phyloP scores from a whole-genome alignment of 2,329 filamentous ascomycete genomes.

The Ascochyta clinopodiicola region DNA sequence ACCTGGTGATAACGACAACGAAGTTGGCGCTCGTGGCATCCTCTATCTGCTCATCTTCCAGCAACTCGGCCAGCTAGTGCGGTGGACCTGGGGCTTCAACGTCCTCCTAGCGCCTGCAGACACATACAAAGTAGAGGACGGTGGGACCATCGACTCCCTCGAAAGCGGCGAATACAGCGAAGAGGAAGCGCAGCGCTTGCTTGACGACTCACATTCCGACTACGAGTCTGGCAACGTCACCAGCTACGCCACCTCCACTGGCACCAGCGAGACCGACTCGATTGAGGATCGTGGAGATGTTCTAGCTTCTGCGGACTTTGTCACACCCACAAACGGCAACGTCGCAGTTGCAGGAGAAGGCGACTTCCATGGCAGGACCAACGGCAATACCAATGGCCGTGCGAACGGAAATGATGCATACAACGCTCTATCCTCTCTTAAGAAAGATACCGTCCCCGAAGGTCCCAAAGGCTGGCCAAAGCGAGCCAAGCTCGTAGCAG shows the following conservation, averaged over 20 bases:
- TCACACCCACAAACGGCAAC: slow-evolving; percentile 59
- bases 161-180: slow-evolving; percentile 63
- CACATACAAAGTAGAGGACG: slow-evolving; percentile 70
- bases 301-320: slow-evolving; percentile 38
- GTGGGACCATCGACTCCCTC: slow-evolving; percentile 47
- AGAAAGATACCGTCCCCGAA: slow-evolving; percentile 34
- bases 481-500: slow-evolving; percentile 32
- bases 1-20: slow-evolving; percentile 90
- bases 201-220: slow-evolving; percentile 54
- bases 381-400: slow-evolving; percentile 46
- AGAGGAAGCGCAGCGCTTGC: slow-evolving; percentile 50
- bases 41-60: slow-evolving; percentile 97
- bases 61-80: slow-evolving; percentile 90
- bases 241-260: slow-evolving; percentile 47
- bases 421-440: slow-evolving; percentile 22
- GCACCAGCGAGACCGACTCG: slow-evolving; percentile 39
- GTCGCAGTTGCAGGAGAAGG: slow-evolving; percentile 48
- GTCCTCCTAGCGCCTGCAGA: slow-evolving; percentile 87
- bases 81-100: slow-evolving; percentile 99
- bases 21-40: slow-evolving; percentile 92
- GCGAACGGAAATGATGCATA: slow-evolving; percentile 60
- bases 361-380: slow-evolving; percentile 48
- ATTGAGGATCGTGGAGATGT: slow-evolving; percentile 40
- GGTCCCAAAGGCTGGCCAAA: slow-evolving; percentile 45
- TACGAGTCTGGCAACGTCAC: slow-evolving; percentile 56